A percentile compares a stretch with the other conserved stretches of the same genome.
Evolutionary conservation across 352 stramenopile species (phyloP).

Genomic region (Phytophthora europaea): DNA sequence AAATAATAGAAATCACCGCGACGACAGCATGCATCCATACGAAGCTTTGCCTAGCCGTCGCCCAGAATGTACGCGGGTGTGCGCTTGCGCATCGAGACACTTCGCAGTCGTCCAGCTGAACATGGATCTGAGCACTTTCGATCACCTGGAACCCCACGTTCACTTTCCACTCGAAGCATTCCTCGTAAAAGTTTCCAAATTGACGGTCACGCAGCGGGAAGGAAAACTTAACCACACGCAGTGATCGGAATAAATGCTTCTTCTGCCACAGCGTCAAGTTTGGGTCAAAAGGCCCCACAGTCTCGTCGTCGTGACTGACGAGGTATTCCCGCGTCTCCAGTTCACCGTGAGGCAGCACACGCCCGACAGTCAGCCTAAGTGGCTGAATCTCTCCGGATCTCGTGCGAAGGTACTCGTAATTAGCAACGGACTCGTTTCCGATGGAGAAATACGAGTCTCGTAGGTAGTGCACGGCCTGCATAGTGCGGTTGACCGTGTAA

Average conservation of each 20-base stretch:
- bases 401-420: conserved; percentile 78
- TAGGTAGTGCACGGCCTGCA: conserved; percentile 69
- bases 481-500: conserved; percentile 82
- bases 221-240: conserved; percentile 54
- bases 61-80: conserved; percentile 57
- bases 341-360: conserved; percentile 41
- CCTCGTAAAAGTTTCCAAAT: conserved; percentile 80
- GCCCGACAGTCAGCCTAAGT: conserved; percentile 51
- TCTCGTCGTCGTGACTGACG: conserved; percentile 39
- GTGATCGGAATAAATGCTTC: conserved; percentile 61
- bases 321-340: conserved; percentile 54
- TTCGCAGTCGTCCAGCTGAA: conserved; percentile 68
- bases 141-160: conserved; percentile 62
- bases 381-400: conserved; percentile 39
- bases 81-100: conserved; percentile 58
- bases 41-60: conserved; percentile 65
- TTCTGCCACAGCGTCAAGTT: conserved; percentile 44
- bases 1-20: conserved; percentile 53
- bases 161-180: conserved; percentile 89
- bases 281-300: conserved; percentile 73
- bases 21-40: conserved; percentile 84
- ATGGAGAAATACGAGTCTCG: conserved; percentile 86
- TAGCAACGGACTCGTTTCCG: conserved; percentile 72
- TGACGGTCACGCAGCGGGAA: conserved; percentile 78
- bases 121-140: conserved; percentile 58